Conservation (phyloP, 2,329 filamentous ascomycete species). For the Ceratocystis cubensis region DNA sequence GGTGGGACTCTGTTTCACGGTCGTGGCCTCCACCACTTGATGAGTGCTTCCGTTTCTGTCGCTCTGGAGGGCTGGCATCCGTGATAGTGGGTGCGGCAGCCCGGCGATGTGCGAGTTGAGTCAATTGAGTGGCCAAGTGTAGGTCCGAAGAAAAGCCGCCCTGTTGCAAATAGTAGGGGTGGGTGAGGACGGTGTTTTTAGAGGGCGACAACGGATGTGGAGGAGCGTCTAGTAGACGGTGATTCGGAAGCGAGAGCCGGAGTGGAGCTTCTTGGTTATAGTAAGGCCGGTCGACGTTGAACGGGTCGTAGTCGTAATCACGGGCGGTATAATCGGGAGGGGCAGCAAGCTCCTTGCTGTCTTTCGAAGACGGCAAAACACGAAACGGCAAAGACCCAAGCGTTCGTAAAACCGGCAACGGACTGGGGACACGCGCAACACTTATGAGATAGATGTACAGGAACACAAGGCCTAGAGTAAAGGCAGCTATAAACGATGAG, state of each 20-base stretch:
- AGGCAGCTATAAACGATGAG: slow-evolving; percentile 42
- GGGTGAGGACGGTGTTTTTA: slow-evolving; percentile 12
- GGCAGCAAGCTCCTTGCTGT: background rate
- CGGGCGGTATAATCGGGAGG: slow-evolving; percentile 3
- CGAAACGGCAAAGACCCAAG: slow-evolving; percentile 12
- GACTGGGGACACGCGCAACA: slow-evolving; percentile 17
- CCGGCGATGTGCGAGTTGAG: slow-evolving; percentile 15
- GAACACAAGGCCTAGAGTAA: slow-evolving; percentile 40
- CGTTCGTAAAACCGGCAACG: slow-evolving; percentile 19
- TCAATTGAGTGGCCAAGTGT: slow-evolving; percentile 19
- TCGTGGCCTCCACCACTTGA: background rate
- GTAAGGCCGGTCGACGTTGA: slow-evolving; percentile 6
- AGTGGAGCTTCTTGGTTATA: background rate
- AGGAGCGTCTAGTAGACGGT: background rate
- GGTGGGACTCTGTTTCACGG: background rate
- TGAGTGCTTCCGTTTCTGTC: slow-evolving; percentile 10
- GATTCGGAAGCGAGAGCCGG: background rate
- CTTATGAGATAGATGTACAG: slow-evolving; percentile 35
- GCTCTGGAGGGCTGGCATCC: slow-evolving; percentile 16
- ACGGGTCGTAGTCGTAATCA: slow-evolving; percentile 17
- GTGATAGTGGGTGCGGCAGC: slow-evolving; percentile 14
- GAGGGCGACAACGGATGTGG: slow-evolving; percentile 3
- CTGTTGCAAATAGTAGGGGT: slow-evolving; percentile 18
- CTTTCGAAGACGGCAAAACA: slow-evolving; percentile 7
- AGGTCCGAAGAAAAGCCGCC: slow-evolving; percentile 20